Conservation (phyloP, 441 rosid genomes). For the Populus hybrid region DNA sequence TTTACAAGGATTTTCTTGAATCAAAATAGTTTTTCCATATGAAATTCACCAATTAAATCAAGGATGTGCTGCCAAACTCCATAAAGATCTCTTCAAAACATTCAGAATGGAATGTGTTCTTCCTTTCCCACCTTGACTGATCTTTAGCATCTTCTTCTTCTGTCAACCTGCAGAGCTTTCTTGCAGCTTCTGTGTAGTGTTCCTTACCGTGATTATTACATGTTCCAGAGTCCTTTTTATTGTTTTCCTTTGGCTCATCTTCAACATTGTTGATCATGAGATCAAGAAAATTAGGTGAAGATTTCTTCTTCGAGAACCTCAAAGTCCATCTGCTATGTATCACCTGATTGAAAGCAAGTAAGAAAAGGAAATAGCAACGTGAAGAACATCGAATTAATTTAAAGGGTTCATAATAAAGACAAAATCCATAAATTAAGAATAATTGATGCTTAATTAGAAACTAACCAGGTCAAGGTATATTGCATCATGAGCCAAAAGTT, state of each 20-base stretch:
- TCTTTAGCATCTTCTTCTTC: slow-evolving; percentile 40
- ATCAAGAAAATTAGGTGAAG: slow-evolving; percentile 12
- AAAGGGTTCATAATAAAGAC: neutral
- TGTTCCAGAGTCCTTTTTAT: slow-evolving; percentile 1
- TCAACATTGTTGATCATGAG: slow-evolving; percentile 2
- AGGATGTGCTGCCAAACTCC: slow-evolving; percentile 52
- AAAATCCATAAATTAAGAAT: neutral
- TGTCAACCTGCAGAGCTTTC: slow-evolving; percentile 35
- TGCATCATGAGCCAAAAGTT: slow-evolving; percentile 30
- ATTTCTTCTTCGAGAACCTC: slow-evolving; percentile 16
- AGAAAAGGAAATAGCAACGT: neutral
- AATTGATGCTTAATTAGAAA: neutral
- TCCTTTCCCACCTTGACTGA: slow-evolving; percentile 36
- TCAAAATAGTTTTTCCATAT: neutral
- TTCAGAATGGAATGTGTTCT: slow-evolving; percentile 25
- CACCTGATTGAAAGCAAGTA: slow-evolving; percentile 10
- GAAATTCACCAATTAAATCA: slow-evolving; percentile 19
- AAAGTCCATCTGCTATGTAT: slow-evolving; percentile 1
- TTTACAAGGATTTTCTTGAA: too few relatives aligned
- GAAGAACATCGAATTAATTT: neutral
- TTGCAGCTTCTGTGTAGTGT: slow-evolving; percentile 30
- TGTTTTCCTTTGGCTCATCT: neutral
- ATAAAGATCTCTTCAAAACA: slow-evolving; percentile 47
- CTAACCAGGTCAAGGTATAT: slow-evolving; percentile 38
- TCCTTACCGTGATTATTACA: slow-evolving; percentile 25